phyloP scores from a whole-genome alignment of 495 filamentous ascomycete genomes.

The Margaritispora aquatica region DNA sequence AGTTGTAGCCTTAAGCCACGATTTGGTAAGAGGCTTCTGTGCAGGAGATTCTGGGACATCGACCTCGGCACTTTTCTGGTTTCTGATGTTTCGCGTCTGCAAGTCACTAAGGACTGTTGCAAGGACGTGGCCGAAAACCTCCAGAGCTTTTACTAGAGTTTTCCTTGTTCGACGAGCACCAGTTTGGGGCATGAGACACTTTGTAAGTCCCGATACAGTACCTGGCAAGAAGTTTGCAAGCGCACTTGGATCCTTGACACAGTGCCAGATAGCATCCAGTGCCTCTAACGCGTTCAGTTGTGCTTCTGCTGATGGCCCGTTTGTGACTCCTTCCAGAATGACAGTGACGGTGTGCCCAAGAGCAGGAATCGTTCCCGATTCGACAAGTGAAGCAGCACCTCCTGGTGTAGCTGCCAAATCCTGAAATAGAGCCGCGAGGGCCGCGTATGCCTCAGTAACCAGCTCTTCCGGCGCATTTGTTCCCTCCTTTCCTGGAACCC shows the following conservation, averaged over 20 bases:
- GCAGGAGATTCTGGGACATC: slow-evolving; percentile 8
- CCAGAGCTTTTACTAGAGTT: slow-evolving; percentile 56
- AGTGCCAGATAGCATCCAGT: slow-evolving; percentile 53
- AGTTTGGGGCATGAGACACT: slow-evolving; percentile 61
- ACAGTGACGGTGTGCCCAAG: slow-evolving; percentile 79
- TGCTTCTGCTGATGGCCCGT: slow-evolving; percentile 52
- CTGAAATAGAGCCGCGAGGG: slow-evolving; percentile 35
- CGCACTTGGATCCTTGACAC: slow-evolving; percentile 61
- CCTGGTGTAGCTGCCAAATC: slow-evolving; percentile 27
- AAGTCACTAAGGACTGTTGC: slow-evolving; percentile 61
- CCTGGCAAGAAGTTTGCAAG: slow-evolving; percentile 83
- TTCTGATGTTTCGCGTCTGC: slow-evolving; percentile 36
- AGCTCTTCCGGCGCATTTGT: slow-evolving; percentile 59
- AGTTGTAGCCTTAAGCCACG: slow-evolving; percentile 79
- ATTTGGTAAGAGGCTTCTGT: slow-evolving; percentile 35
- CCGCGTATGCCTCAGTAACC: slow-evolving; percentile 42
- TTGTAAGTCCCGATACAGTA: slow-evolving; percentile 75
- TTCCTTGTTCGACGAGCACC: slow-evolving; percentile 57
- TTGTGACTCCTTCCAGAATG: slow-evolving; percentile 62
- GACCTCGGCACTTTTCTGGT: slow-evolving; percentile 8
- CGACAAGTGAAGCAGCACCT: slow-evolving; percentile 36
- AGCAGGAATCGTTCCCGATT: slow-evolving; percentile 63
- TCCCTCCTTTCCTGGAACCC: slow-evolving; percentile 38
- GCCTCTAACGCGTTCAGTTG: slow-evolving; percentile 62
- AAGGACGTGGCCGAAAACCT: slow-evolving; percentile 53